phyloP scores from a whole-genome alignment of 768 basidiomycete species.

The Gymnopilus junonius region DNA sequence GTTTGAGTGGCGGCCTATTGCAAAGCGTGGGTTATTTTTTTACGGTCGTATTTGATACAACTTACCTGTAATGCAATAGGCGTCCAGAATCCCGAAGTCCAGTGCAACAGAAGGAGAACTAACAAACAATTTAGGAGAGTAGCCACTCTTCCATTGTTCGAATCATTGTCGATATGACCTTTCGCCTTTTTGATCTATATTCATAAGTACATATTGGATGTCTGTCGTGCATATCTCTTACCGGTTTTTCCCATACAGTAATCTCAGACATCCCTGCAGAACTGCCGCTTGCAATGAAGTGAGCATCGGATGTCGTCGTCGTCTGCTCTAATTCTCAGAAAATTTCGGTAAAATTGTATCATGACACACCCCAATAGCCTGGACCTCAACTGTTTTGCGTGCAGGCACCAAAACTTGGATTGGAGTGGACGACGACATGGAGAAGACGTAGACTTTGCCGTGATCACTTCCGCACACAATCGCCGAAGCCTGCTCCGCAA shows the following conservation, averaged over 20 bases:
- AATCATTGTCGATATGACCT: not conserved
- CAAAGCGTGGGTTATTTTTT: not conserved
- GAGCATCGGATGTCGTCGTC: not conserved
- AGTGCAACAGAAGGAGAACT: not conserved
- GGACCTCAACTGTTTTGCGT: not conserved
- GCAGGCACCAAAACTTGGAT: constrained; percentile 8
- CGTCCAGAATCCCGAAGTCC: not conserved
- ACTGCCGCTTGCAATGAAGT: constrained; percentile 14
- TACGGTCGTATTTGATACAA: not conserved
- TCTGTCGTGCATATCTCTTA: not conserved
- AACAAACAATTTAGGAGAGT: not conserved
- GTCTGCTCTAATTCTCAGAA: not conserved
- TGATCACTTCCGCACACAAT: constrained; percentile 15
- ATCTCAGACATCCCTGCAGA: constrained; percentile 2
- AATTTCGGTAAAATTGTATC: not conserved
- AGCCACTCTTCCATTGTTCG: not conserved
- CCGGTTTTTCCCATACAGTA: constrained; percentile 2
- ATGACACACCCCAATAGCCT: constrained; percentile 8
- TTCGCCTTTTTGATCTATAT: not conserved
- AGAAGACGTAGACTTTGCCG: constrained; percentile 13
- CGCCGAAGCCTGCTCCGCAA: not conserved
- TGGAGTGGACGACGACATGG: not conserved
- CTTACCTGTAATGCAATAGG: not conserved
- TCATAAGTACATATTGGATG: not conserved
- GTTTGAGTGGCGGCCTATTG: not conserved